A percentile compares a stretch with the other conserved stretches of the same genome.
These are phyloP conservation scores for Colletotrichum sp. DNA, from an alignment of 2,329 filamentous ascomycete species.

Conservation along the genomic window DNA sequence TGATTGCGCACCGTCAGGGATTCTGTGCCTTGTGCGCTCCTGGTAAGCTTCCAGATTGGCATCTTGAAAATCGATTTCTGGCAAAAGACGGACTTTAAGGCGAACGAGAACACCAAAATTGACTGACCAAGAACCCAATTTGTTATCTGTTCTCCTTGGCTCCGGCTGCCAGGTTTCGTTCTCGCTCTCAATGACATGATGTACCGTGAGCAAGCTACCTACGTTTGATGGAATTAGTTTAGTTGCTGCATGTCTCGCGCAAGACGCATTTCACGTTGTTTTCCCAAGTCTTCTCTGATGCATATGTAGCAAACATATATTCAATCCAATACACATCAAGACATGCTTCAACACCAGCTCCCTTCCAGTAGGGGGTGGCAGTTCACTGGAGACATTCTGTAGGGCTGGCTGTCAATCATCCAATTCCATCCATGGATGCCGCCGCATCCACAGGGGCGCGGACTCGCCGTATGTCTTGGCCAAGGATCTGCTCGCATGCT, in stretches of 20 bases:
- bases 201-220: no score
- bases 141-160: not conserved
- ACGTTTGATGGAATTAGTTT: not conserved
- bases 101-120: not conserved
- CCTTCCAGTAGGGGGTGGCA: not conserved
- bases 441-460: not conserved
- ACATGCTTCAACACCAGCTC: not conserved
- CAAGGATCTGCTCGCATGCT: not conserved
- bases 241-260: not conserved
- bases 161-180: fast-evolving
- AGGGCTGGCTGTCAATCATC: not conserved
- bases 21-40: not conserved
- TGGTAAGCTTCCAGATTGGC: not conserved
- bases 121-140: no score
- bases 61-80: not conserved
- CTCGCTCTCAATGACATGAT: not conserved
- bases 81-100: not conserved
- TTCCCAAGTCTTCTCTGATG: not conserved
- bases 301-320: not conserved
- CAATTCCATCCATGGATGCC: not conserved
- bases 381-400: not conserved
- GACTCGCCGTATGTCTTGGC: slow-evolving; percentile 6
- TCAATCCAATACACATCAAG: not conserved
- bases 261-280: not conserved
- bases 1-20: not conserved